These are phyloP conservation scores for Aspergillus sojae DNA, from an alignment of 2,329 filamentous ascomycete species.

Conservation along the genomic window DNA sequence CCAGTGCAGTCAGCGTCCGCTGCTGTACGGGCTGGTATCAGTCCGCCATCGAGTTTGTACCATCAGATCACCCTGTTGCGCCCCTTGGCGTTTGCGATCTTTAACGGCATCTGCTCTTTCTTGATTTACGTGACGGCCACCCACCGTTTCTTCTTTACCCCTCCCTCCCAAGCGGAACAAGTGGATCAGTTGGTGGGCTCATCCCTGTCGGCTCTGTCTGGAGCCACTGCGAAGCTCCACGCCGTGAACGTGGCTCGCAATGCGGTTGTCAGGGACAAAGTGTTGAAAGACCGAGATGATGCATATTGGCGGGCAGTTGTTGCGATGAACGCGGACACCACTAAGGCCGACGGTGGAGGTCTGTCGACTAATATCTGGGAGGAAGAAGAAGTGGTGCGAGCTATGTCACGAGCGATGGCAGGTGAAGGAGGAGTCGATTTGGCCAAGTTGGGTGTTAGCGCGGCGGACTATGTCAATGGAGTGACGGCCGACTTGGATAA, in stretches of 20 bases:
- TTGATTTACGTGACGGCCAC: constrained; percentile 77
- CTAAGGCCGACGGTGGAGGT: constrained; percentile 57
- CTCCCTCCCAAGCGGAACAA: constrained; percentile 65
- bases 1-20: constrained; percentile 57
- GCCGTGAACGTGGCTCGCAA: constrained; percentile 78
- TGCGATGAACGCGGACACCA: constrained; percentile 58
- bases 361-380: constrained; percentile 67
- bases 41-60: constrained; percentile 54
- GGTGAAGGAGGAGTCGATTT: constrained; percentile 56
- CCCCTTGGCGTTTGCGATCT: constrained; percentile 62
- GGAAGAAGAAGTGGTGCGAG: constrained; percentile 64
- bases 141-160: constrained; percentile 72
- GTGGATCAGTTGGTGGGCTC: constrained; percentile 57
- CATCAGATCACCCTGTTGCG: constrained; percentile 60
- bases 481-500: constrained; percentile 44
- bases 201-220: constrained; percentile 59
- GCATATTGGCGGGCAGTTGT: constrained; percentile 69
- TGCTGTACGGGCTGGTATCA: constrained; percentile 62
- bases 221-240: constrained; percentile 67
- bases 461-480: constrained; percentile 47
- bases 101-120: constrained; percentile 66
- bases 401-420: constrained; percentile 77
- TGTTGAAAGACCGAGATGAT: constrained; percentile 66
- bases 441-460: constrained; percentile 45
- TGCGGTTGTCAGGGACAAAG: constrained; percentile 72